Conservation (phyloP, 2,329 filamentous ascomycete genomes). For the Myriosclerotinia duriaeana region DNA sequence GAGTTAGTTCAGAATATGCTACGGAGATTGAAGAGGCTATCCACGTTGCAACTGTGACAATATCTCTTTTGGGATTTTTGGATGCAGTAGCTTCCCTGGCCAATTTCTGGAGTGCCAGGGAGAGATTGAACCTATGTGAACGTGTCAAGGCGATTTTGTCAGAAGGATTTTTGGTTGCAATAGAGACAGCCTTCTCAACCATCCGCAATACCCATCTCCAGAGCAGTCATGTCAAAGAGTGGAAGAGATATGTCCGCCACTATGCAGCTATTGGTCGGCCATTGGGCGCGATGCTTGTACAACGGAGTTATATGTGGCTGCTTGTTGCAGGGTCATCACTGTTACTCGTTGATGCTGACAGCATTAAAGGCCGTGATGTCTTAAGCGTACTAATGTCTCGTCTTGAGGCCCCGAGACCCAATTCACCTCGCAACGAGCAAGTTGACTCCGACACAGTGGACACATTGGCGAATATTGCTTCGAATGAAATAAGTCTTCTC, state of each 20-base stretch:
- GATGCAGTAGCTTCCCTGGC: conserved; percentile 76
- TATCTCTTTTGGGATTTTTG: conserved; percentile 88
- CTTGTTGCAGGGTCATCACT: conserved; percentile 76
- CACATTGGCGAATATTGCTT: conserved; percentile 68
- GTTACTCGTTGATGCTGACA: conserved; percentile 62
- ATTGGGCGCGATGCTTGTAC: conserved; percentile 85
- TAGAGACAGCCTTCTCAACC: conserved; percentile 87
- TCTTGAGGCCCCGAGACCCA: conserved; percentile 43
- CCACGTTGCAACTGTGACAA: conserved; percentile 70
- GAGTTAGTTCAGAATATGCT: conserved; percentile 56
- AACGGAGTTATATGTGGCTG: conserved; percentile 84
- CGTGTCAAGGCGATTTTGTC: conserved; percentile 72
- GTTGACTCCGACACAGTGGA: conserved; percentile 58
- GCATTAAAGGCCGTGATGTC: conserved; percentile 61
- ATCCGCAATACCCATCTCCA: conserved; percentile 75
- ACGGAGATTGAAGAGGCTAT: conserved; percentile 62
- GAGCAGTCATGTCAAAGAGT: conserved; percentile 70
- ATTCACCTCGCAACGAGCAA: conserved; percentile 46
- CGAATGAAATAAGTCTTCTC: conserved; percentile 80
- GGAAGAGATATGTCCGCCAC: conserved; percentile 81
- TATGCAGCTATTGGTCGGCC: conserved; percentile 80
- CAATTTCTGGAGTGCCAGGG: conserved; percentile 75
- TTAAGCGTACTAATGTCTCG: conserved; percentile 71
- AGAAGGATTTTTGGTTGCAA: conserved; percentile 77
- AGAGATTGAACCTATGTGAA: conserved; percentile 71